phyloP scores from a whole-genome alignment of 2,329 filamentous ascomycete species.

The Zymoseptoria tritici region DNA sequence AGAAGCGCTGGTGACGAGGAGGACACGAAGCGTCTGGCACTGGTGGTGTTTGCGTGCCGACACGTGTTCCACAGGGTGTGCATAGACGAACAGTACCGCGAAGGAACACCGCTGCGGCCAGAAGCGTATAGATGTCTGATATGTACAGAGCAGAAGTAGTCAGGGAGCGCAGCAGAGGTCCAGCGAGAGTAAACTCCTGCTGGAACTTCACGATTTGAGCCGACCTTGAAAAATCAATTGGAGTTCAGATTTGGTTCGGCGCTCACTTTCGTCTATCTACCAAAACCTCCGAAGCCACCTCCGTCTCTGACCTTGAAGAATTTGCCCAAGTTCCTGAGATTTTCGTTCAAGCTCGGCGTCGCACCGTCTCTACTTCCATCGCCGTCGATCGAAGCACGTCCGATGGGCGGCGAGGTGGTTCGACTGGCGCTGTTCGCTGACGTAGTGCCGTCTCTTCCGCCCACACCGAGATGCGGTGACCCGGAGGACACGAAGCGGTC shows the following conservation, averaged over 20 bases:
- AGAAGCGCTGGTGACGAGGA: constrained; percentile 33
- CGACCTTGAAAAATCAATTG: not conserved
- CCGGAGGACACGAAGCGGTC: constrained; percentile 56
- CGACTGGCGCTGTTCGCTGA: constrained; percentile 27
- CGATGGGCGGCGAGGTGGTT: constrained; percentile 24
- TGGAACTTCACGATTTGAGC: not conserved
- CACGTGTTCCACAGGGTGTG: constrained; percentile 65
- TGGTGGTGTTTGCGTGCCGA: constrained; percentile 62
- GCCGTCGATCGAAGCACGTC: constrained; percentile 16
- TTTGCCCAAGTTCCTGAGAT: constrained; percentile 90
- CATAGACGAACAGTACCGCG: constrained; percentile 43
- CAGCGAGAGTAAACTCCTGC: not conserved
- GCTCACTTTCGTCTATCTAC: not conserved
- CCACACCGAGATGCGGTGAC: constrained; percentile 44
- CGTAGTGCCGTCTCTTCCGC: constrained; percentile 16
- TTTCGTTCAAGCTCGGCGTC: constrained; percentile 77
- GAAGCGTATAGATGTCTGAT: constrained; percentile 29
- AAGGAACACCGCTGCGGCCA: constrained; percentile 10
- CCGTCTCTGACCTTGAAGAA: constrained; percentile 59
- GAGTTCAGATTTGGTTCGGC: too few relatives aligned
- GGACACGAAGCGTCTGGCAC: constrained; percentile 37
- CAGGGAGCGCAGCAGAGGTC: not conserved
- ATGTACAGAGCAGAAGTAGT: constrained; percentile 20
- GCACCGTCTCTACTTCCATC: constrained; percentile 28
- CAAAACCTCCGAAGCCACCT: not conserved